These are phyloP conservation scores for Aquilaria sinensis DNA, from an alignment of 345 rosid species.

Conservation along the genomic window DNA sequence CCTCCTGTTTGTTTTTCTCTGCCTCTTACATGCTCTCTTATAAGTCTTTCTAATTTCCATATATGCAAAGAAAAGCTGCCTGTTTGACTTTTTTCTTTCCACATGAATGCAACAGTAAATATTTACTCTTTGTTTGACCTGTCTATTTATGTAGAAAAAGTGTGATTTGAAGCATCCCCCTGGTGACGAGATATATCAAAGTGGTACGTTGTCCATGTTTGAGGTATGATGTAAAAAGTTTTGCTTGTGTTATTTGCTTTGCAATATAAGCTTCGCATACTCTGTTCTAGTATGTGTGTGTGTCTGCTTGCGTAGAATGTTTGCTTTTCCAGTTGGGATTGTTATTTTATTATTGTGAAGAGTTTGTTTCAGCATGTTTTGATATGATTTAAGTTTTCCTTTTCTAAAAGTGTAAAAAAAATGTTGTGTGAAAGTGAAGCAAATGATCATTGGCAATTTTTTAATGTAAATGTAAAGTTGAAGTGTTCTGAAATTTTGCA, in stretches of 20 bases:
- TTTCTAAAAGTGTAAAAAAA: too few species aligned
- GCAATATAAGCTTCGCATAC: background rate
- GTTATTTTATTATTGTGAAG: too few species aligned
- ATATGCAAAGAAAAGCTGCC: background rate
- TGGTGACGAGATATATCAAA: constrained; percentile 96
- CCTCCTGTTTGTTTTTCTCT: background rate
- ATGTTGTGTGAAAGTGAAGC: too few species aligned
- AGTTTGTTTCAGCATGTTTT: too few species aligned
- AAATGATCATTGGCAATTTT: too few species aligned
- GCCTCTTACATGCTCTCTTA: too few species aligned
- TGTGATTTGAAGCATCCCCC: constrained; percentile 99
- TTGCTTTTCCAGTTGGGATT: too few species aligned
- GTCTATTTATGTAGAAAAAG: constrained; percentile 49
- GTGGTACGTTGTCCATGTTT: constrained; percentile 98
- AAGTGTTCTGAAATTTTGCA: too few species aligned
- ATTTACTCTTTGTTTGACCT: constrained; percentile 7
- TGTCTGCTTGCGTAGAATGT: background rate
- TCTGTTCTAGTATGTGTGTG: constrained; percentile 1
- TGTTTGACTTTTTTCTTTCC: constrained; percentile 4
- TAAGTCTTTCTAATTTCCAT: too few species aligned
- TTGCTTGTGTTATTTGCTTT: background rate
- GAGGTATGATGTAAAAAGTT: constrained; percentile 45
- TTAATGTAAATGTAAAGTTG: too few species aligned
- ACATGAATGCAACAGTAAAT: background rate
- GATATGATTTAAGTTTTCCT: too few species aligned